Conservation (phyloP, 2,329 filamentous ascomycete species). For the Aspergillus sp. region DNA sequence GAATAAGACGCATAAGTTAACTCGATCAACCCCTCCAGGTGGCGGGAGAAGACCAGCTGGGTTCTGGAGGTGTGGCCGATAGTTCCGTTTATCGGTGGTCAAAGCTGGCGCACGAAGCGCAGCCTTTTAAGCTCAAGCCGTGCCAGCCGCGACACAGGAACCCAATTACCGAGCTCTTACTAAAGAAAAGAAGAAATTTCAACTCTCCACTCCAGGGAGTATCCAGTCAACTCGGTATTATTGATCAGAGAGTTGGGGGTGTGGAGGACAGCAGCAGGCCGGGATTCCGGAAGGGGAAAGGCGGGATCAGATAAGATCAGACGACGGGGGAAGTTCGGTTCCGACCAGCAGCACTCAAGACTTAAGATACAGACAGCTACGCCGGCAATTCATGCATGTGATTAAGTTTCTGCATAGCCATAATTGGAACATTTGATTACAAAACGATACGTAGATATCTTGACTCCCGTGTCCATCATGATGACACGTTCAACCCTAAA, state of each 20-base stretch:
- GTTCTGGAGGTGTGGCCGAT: no score
- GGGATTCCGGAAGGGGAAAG: conserved; percentile 14
- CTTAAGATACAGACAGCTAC: background rate
- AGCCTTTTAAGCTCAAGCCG: background rate
- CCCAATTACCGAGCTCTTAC: conserved; percentile 2
- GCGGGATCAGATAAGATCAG: conserved; percentile 29
- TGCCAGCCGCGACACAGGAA: background rate
- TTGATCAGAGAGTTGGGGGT: background rate
- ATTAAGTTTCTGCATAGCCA: background rate
- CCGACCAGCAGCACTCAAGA: background rate
- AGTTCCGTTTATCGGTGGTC: conserved; percentile 3
- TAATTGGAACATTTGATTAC: background rate
- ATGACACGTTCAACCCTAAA: conserved; percentile 3
- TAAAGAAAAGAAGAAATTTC: conserved; percentile 8
- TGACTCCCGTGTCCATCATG: background rate
- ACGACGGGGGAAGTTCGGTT: conserved; percentile 13
- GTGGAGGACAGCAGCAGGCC: background rate
- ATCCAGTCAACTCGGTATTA: background rate
- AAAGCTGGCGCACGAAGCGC: background rate
- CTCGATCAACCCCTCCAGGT: background rate
- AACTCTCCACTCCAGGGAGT: background rate
- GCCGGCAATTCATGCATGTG: background rate
- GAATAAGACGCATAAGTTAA: background rate
- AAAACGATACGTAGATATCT: background rate
- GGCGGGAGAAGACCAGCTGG: background rate